phyloP scores from a whole-genome alignment of 768 basidiomycete species.

The Tulasnella sp. region DNA sequence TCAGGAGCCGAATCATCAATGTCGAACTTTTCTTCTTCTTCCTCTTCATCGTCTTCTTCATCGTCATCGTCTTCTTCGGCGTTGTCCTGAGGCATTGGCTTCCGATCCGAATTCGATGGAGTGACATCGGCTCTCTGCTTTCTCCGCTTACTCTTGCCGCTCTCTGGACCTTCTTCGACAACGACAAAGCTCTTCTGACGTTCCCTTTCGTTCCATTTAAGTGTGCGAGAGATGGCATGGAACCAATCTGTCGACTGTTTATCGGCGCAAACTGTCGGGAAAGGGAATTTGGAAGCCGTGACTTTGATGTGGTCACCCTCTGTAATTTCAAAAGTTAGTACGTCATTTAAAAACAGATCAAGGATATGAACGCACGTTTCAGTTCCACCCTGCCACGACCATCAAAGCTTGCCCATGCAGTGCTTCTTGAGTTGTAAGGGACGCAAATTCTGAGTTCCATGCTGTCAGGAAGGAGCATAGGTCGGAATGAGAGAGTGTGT shows the following conservation, averaged over 20 bases:
- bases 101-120: conserved; percentile 5
- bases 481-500: conserved; percentile 94
- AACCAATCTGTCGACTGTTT: conserved; percentile 99
- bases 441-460: conserved; percentile 98
- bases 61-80: conserved; percentile 33
- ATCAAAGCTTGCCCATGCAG: conserved; percentile 98
- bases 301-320: conserved; percentile 99
- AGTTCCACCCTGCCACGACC: conserved; percentile 93
- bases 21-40: conserved; percentile 73
- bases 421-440: conserved; percentile 96
- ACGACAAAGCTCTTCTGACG: conserved; percentile 98
- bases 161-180: conserved; percentile 71
- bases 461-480: conserved; percentile 95
- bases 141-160: conserved; percentile 21
- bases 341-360: conserved; percentile 4
- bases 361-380: conserved; percentile 50
- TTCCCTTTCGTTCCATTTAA: conserved; percentile 99
- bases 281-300: conserved; percentile 91
- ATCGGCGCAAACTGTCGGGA: conserved; percentile 96
- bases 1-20: conserved; percentile 80
- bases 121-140: conserved; percentile 9
- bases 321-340: conserved; percentile 26
- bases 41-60: conserved; percentile 35
- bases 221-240: conserved; percentile 85
- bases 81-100: conserved; percentile 9